phyloP scores from a whole-genome alignment of 306 rosid species.

The Ormosia emarginata region DNA sequence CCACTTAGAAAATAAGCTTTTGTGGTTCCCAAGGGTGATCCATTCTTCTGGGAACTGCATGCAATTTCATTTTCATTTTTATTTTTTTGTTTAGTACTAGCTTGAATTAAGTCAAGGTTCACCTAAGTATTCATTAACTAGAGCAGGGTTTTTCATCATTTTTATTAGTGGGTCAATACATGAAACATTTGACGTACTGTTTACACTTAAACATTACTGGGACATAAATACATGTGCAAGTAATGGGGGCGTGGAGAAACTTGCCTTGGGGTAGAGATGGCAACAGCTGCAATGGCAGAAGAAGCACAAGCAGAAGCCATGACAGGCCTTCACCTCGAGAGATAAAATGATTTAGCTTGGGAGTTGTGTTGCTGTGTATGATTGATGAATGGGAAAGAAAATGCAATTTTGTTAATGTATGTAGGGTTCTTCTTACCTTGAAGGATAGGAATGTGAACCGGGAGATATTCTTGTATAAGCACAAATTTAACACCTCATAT shows the following conservation, averaged over 20 bases:
- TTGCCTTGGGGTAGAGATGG: constrained; percentile 41
- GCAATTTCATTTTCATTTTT: not conserved
- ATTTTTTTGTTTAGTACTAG: not conserved
- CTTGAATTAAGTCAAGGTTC: not conserved
- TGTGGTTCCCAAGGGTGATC: constrained; percentile 26
- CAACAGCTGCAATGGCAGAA: constrained; percentile 39
- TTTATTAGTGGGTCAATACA: not conserved
- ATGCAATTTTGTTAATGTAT: constrained; percentile 24
- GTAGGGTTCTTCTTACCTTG: constrained; percentile 28
- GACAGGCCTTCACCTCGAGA: not conserved
- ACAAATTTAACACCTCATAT: no score
- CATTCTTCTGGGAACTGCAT: constrained; percentile 40
- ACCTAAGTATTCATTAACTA: not conserved
- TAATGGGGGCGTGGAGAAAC: not conserved
- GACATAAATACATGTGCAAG: not conserved
- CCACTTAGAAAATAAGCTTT: constrained; percentile 32
- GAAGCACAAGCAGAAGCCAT: constrained; percentile 41
- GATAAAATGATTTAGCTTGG: not conserved
- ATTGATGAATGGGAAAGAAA: not conserved
- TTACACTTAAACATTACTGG: not conserved
- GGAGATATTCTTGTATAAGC: no score
- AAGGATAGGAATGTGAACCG: constrained; percentile 32
- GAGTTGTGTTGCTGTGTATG: not conserved
- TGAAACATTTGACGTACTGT: not conserved
- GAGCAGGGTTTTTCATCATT: not conserved